Evolutionary conservation across 805 yeast genomes (phyloP), one percentile per base, ranked within the genome.

Genomic region (Yamadazyma tumulicola): DNA sequence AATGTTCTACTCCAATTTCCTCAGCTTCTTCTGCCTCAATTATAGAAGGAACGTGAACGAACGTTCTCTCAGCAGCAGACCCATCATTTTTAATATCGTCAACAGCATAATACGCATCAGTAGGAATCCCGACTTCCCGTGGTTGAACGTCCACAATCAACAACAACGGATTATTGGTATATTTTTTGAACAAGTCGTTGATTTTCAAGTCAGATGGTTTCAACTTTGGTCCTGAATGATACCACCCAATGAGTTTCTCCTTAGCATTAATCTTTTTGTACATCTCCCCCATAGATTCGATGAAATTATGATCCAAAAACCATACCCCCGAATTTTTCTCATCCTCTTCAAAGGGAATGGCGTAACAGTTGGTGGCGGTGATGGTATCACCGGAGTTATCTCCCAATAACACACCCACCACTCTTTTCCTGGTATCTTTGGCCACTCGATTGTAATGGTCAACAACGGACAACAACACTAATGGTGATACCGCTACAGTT

Each of bases 21-120:
- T 93, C 99, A 7, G 98, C 98, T 57, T 93, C 99, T 56, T 93
- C 98, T 3, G 99, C 99, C 56, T 85, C 91, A 45, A 94, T 87
- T 19, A 77, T 70, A 10, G 96, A 85, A 8, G 97, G 96, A 19
- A 91, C 79, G 60, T 93, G 98, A 30, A 85, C 77, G 64, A 93
- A 93, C 3, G 97, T 88, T 62, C 83, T 82, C 54, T 87, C 95
- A 6, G 95, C 85, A 4, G 89, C 78, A 1, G 96, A 77, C 14
- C 98, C 98, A 59, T 93, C 97, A 51, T 88, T 94, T 55, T 88
- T 89, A 39, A 93, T 85, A 64, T 93, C 97, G 56, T 93, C 97
- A 24, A 91, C 78, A 4, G 97, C 94, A 44, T 80, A 70, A 56
- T 93, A 93, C 6, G 97, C 96, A 56, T 89, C 95, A 0, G 97